Base-by-base conservation (phyloP, 1,284 basidiomycete species). In the Athelia sp. region DNA sequence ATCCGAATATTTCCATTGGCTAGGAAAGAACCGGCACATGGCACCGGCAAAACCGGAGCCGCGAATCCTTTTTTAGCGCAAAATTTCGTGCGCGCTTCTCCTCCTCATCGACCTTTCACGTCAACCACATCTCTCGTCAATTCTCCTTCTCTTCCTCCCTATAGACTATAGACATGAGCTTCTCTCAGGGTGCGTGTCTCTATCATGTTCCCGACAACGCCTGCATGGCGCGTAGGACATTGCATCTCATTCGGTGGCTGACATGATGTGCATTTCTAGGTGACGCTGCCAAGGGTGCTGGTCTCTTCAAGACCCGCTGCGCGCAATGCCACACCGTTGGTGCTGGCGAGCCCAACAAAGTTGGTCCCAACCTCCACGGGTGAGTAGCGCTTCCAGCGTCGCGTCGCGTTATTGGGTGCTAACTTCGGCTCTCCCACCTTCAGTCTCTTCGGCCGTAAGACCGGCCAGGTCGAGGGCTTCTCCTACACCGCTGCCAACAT, bases 251-350 rank as follows among this genome's bases (percentile, higher is more conserved):
- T 4, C 26, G 26, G 26, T 13, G 26, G 13, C 19, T 40, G 17
- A 29, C 21, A 42, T 40, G 19, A 26, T 14, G 26, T 14, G 46
- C 18, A 11, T 2, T 11, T 48, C 8, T 61, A 93, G 93, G 94
- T 82, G 91, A 96, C 75, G 71, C 84, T 63, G 61, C 61, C 54
- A 96, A 95, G 81, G 93, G 93, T 73, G 93, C 93, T 65, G 74
- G 77, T 69, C 85, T 94, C 66, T 94, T 94, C 86, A 93, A 92
- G 82, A 96, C 93, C 60, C 92, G 95, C 58, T 99, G 96, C 67
- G 93, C 93, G 52, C 94, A 98, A 71, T 99, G 96, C 78, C 96
- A 99, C 74, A 98, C 93, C 58, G 71, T 91, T 60, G 91, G 78
- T 59, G 76, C 81, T 59, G 90, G 91, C 57, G 95, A 88, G 60